Percentiles rank a stretch among this genome's conserved stretches.
These are phyloP conservation scores for Cantharellus anzutake DNA, from an alignment of 768 basidiomycete species.

Conservation along the genomic window DNA sequence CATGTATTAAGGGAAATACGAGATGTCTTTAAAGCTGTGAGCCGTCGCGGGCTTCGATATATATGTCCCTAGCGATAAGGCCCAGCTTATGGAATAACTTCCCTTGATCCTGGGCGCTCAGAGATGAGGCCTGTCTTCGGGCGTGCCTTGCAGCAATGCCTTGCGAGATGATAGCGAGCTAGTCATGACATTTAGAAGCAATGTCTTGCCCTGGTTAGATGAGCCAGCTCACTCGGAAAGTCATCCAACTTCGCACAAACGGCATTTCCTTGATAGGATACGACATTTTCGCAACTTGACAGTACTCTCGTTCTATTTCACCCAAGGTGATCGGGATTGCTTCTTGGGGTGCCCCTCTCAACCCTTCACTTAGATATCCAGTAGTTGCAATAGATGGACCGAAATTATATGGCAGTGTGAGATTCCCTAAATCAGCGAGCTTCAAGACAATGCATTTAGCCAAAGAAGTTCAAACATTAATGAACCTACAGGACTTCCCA, in stretches of 20 bases:
- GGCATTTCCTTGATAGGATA: constrained; percentile 66
- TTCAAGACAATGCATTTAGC: constrained; percentile 7
- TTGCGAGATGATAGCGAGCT: constrained; percentile 70
- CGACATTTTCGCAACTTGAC: constrained; percentile 37
- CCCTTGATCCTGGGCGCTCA: constrained; percentile 34
- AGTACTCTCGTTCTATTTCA: constrained; percentile 68
- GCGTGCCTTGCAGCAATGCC: constrained; percentile 81
- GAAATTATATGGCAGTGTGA: constrained; percentile 62
- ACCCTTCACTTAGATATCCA: constrained; percentile 16
- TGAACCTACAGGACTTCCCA: constrained; percentile 64
- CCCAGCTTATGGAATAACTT: constrained; percentile 14
- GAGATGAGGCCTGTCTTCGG: constrained; percentile 76
- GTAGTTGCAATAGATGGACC: constrained; percentile 6
- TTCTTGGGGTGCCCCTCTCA: constrained; percentile 38
- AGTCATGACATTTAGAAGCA: constrained; percentile 5
- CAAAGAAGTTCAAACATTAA: constrained; percentile 11
- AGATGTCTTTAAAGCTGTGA: no score
- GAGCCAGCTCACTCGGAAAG: constrained; percentile 42
- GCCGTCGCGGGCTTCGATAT: no score
- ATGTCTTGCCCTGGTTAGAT: no score
- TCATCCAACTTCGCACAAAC: constrained; percentile 73
- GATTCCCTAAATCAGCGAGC: constrained; percentile 80
- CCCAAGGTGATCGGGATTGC: constrained; percentile 41
- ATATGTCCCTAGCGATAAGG: constrained; percentile 3
- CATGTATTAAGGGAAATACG: no score